phyloP scores from a whole-genome alignment of 2,329 filamentous ascomycete species.

The Diaporthe vexans region DNA sequence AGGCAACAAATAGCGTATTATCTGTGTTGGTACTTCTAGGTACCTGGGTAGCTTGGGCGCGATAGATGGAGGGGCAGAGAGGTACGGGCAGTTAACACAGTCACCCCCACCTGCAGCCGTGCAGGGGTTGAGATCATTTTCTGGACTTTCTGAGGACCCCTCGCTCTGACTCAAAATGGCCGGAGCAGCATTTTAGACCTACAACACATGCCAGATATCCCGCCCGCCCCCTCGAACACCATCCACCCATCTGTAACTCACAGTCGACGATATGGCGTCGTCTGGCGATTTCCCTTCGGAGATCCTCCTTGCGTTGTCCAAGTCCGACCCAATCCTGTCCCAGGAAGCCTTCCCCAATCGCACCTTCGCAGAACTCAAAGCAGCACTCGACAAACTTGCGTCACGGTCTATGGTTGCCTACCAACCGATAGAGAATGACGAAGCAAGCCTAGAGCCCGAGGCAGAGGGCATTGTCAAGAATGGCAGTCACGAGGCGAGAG shows the following conservation, averaged over 20 bases:
- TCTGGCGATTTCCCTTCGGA: constrained; percentile 72
- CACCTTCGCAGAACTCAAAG: constrained; percentile 81
- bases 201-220: neutral
- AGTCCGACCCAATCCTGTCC: constrained; percentile 76
- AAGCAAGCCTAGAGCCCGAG: constrained; percentile 81
- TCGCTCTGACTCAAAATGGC: constrained; percentile 39
- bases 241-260: neutral
- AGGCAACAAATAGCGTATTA: too few relatives aligned
- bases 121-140: constrained; percentile 22
- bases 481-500: constrained; percentile 86
- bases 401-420: constrained; percentile 91
- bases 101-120: constrained; percentile 17
- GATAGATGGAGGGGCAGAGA: constrained; percentile 16
- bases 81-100: constrained; percentile 1
- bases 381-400: constrained; percentile 86
- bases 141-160: constrained; percentile 16
- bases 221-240: neutral
- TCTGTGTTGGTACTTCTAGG: too few relatives aligned
- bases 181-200: constrained; percentile 9
- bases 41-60: neutral
- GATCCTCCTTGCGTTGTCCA: constrained; percentile 76
- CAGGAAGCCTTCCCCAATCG: constrained; percentile 77
- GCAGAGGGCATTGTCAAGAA: constrained; percentile 79
- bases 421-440: constrained; percentile 84
- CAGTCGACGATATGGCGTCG: constrained; percentile 57